Conservation (phyloP, 805 yeast species). For the Metschnikowia amazonensis region DNA sequence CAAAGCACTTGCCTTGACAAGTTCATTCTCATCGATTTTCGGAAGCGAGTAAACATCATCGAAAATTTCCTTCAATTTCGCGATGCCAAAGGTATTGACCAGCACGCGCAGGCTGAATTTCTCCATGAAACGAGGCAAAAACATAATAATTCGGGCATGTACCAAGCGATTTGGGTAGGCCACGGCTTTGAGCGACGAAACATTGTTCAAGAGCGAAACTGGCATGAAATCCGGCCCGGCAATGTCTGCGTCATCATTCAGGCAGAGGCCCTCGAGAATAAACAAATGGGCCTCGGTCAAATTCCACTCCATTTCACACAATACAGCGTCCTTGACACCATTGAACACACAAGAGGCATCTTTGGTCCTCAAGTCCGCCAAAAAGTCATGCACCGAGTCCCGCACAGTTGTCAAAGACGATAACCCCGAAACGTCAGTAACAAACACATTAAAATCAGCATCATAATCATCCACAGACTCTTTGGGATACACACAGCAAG, state of each 20-base stretch:
- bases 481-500: conserved; percentile 40
- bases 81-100: conserved; percentile 29
- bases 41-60: not conserved
- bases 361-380: conserved; percentile 44
- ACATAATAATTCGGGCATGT: conserved; percentile 45
- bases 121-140: conserved; percentile 55
- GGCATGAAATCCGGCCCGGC: conserved; percentile 17
- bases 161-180: conserved; percentile 32
- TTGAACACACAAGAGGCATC: conserved; percentile 31
- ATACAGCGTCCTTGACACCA: not conserved
- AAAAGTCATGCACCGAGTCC: conserved; percentile 54
- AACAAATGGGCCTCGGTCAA: conserved; percentile 40
- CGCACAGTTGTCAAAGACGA: conserved; percentile 50
- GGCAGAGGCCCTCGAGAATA: conserved; percentile 39
- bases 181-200: conserved; percentile 5
- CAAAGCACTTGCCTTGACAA: conserved; percentile 34
- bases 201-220: conserved; percentile 6
- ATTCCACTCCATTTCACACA: not conserved
- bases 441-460: conserved; percentile 63
- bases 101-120: conserved; percentile 41
- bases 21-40: conserved; percentile 8
- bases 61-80: conserved; percentile 17
- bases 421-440: conserved; percentile 72
- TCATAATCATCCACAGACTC: conserved; percentile 47
- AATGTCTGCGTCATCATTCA: conserved; percentile 34